phyloP scores from a whole-genome alignment of 768 basidiomycete species.

The Sporobolomyces roseus region DNA sequence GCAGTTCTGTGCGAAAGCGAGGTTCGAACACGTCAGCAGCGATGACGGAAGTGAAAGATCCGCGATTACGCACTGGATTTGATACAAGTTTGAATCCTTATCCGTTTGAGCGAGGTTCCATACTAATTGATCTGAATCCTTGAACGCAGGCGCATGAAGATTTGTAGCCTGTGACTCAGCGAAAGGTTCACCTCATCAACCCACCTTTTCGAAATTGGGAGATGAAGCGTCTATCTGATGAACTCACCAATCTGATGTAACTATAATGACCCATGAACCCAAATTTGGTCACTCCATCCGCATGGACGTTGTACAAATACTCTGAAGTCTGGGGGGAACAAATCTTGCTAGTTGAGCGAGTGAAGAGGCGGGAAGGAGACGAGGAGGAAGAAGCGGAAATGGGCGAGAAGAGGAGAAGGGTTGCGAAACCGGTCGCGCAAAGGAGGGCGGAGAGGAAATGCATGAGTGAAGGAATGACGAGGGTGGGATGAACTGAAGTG shows the following conservation, averaged over 20 bases:
- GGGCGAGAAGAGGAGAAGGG: not conserved
- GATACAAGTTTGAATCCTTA: not conserved
- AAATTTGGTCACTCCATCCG: not conserved
- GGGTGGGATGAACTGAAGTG: not conserved
- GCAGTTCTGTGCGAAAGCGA: not conserved
- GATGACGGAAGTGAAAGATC: too few relatives aligned
- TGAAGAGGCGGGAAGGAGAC: not conserved
- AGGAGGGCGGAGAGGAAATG: not conserved
- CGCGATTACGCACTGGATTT: conserved; percentile 17
- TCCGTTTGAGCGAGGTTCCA: not conserved
- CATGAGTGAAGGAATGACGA: not conserved
- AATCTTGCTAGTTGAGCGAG: conserved; percentile 5
- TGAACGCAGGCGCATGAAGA: not conserved
- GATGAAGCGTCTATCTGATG: too few relatives aligned
- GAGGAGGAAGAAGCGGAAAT: not conserved
- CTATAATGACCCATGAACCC: not conserved
- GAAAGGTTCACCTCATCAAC: not conserved
- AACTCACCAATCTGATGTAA: conserved; percentile 4
- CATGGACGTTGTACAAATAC: conserved; percentile 1
- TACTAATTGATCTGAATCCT: not conserved
- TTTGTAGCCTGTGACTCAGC: not conserved
- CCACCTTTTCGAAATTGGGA: not conserved
- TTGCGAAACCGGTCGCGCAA: not conserved
- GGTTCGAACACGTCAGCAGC: not conserved
- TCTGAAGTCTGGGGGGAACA: conserved; percentile 6